Evolutionary conservation across 2,329 filamentous ascomycete species (phyloP), one percentile per base, ranked within the genome.

Genomic region (Xylogone sp.): DNA sequence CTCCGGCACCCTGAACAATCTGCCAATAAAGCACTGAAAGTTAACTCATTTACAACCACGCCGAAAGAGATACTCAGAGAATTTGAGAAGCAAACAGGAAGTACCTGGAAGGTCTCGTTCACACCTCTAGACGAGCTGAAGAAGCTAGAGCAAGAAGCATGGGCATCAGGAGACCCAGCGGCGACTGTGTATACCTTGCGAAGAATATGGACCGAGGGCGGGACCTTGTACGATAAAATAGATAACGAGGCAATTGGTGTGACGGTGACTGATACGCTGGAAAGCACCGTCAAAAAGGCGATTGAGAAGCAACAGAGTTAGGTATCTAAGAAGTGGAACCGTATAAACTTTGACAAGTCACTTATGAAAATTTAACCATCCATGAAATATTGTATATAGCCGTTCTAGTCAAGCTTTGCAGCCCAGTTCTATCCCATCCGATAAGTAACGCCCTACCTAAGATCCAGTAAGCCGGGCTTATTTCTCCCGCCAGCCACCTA

Each of bases 171-270:
- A 0, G 67, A 73, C 45, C 75, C 82, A 0, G 54, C 63, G 18
- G 83, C 83, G 1, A 81, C 81, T 0, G 57, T 71, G 1, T 73
- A 77, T 46, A 89, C 87, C 0, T 68, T 90, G 57, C 72, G 83
- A 44, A 71, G 87, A 18, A 90, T 90, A 47, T 90, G 87, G 87
- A 79, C 80, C 0, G 81, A 87, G 60, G 87, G 87, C 0, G 83
- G 84, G 1, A 90, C 87, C 0, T 65, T 90, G 44, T 90, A 90
- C 62, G 77, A 82, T 1, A 78, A 80, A 67, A 79, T 83, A 50
- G 86, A 88, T 62, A 90, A 90, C 59, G 76, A 73, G 22, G 59
- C 75, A 1, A 74, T 90, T 49, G 81, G 75, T 0, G 73, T 73
- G 3, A 74, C 74, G 8, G 69, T 78, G 21, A 65, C 78, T 48